Conservation (phyloP, 331 rosid genomes). For the Saraca asoca region DNA sequence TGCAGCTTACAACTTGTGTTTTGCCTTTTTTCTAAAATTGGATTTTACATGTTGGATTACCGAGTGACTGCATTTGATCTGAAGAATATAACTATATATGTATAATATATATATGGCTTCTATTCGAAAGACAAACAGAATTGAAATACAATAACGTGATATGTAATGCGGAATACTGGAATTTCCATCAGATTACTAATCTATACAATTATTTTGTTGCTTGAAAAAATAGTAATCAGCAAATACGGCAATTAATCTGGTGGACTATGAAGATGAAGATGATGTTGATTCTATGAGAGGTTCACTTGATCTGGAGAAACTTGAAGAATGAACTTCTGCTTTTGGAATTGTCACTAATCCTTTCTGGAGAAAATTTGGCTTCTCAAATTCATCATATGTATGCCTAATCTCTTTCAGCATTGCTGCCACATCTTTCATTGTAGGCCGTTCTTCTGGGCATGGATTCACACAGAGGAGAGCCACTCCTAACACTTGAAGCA, state of each 20-base stretch:
- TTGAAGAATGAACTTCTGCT: conserved; percentile 75
- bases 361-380: conserved; percentile 55
- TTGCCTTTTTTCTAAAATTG: too few species aligned
- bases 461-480: conserved; percentile 85
- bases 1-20: too few species aligned
- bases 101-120: too few species aligned
- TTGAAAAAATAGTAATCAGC: conserved; percentile 21
- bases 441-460: conserved; percentile 78
- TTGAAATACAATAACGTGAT: too few species aligned
- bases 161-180: too few species aligned
- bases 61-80: too few species aligned
- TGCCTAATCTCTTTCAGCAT: conserved; percentile 88
- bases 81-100: too few species aligned
- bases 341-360: conserved; percentile 54
- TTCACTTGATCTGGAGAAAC: conserved; percentile 90
- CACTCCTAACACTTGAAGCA: conserved; percentile 92
- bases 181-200: conserved; percentile 42
- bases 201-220: conserved; percentile 52
- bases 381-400: conserved; percentile 63
- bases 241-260: conserved; percentile 34
- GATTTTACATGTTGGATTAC: too few species aligned
- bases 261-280: conserved; percentile 52
- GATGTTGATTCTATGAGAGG: conserved; percentile 71
- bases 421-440: conserved; percentile 88
- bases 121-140: too few species aligned